Conservation (phyloP, 345 rosid species). For the Euphorbia pulcherrima region DNA sequence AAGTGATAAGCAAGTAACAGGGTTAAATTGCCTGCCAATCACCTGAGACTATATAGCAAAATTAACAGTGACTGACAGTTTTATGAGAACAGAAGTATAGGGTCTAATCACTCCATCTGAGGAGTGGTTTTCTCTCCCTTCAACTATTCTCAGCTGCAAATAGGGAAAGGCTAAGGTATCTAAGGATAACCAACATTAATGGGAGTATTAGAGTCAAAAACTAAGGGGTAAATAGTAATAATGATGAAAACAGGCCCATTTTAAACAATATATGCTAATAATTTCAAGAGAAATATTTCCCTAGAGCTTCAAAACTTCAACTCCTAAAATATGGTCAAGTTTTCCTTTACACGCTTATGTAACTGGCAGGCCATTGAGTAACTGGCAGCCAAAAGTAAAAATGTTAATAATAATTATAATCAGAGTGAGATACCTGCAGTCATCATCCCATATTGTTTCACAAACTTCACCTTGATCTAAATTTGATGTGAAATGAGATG, state of each 20-base stretch:
- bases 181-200: not conserved
- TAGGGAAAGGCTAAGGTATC: not conserved
- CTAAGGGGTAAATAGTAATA: not conserved
- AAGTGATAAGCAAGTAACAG: not conserved
- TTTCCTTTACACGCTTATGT: not conserved
- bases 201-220: not conserved
- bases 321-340: not conserved
- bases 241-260: not conserved
- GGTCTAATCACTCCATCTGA: not conserved
- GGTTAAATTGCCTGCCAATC: not conserved
- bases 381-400: conserved; percentile 4
- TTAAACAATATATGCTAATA: not conserved
- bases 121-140: not conserved
- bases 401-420: not conserved
- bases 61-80: not conserved
- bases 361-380: not conserved
- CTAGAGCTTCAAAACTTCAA: not conserved
- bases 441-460: conserved; percentile 51
- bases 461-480: conserved; percentile 53
- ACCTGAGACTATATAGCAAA: not conserved
- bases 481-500: conserved; percentile 50
- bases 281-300: not conserved
- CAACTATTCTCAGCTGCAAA: not conserved
- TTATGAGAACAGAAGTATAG: not conserved
- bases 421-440: conserved; percentile 48